Base-by-base conservation (phyloP, 192 early-diverging fungal species). In the Haplosporangium gracile region DNA sequence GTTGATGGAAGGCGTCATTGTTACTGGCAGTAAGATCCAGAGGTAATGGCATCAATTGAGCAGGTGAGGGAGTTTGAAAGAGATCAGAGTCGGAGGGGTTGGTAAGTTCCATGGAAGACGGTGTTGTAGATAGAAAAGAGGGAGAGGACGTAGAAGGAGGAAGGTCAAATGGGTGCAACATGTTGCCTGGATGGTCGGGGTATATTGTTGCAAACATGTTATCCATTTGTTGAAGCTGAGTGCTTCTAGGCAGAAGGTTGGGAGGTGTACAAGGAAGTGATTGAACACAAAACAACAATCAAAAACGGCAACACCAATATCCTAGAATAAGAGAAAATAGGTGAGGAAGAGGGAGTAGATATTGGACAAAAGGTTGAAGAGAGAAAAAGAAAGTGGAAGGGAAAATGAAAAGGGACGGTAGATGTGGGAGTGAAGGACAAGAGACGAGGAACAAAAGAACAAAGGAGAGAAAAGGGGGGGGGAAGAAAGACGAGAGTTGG, bases 171-270 rank as follows among this genome's bases (percentile, higher is more conserved):
- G 73, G 71, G 49, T 71, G 39, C 24, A 49, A 10, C 5, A 72
- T 73, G 60, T 22, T 73, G 74, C 16, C 68, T 63, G 70, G 60
- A 74, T 49, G 70, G 43, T 75, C 77, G 11, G 77, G 24, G 36
- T 69, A 74, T 39, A 78, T 75, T 40, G 75, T 6, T 77, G 82
- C 73, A 79, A 79, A 79, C 34, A 80, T 49, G 42, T 69, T 47
- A n/a, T 79, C 70, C 70, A 72, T 72, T 11, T 63, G 51, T 7
- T 22, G 20, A 42, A 40, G 36, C 69, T 40, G 34, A 16, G 6
- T 39, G 29, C 34, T 32, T 39, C 68, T 39, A 39, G 68, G 38
- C 10, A 2, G 15, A 24, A 38, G 53, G 49, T 0, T 36, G 18
- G 38, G 47, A 32, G 55, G 22, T 49, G 38, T 32, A 22, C 29